phyloP scores from a whole-genome alignment of 2,329 filamentous ascomycete genomes.

The Diaporthe citriasiana region DNA sequence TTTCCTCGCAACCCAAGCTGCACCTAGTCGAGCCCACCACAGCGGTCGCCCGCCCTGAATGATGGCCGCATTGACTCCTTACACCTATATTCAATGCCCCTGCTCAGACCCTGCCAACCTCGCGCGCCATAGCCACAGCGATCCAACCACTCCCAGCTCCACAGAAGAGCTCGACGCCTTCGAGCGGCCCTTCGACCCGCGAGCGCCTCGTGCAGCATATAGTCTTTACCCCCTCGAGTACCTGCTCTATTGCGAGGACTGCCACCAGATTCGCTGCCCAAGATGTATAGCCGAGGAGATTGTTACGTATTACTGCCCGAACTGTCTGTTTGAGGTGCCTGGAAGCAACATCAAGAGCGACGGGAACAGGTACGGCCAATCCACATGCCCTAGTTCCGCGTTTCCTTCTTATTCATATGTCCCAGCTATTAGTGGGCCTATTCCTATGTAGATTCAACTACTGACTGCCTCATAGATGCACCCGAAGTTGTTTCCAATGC shows the following conservation, averaged over 20 bases:
- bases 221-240: conserved; percentile 94
- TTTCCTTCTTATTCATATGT: background rate
- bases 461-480: conserved; percentile 73
- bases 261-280: conserved; percentile 94
- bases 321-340: conserved; percentile 94
- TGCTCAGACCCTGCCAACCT: conserved; percentile 65
- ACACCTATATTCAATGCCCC: conserved; percentile 77
- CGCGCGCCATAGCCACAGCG: conserved; percentile 48
- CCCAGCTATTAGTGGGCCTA: background rate
- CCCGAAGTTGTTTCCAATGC: conserved; percentile 95
- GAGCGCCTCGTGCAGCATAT: conserved; percentile 87
- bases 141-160: conserved; percentile 38
- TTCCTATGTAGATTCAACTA: background rate
- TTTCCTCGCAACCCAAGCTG: background rate
- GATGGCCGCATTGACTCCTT: conserved; percentile 70
- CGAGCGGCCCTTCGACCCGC: conserved; percentile 87
- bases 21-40: too few species aligned
- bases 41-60: background rate
- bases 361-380: conserved; percentile 81
- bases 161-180: conserved; percentile 71
- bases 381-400: background rate
- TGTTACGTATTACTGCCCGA: conserved; percentile 94
- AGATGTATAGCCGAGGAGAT: conserved; percentile 95
- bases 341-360: conserved; percentile 93
- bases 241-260: conserved; percentile 96